Evolutionary conservation across 139 green algal species (phyloP), one percentile per base, ranked within the genome.

Genomic region (Pleodorina starrii): DNA sequence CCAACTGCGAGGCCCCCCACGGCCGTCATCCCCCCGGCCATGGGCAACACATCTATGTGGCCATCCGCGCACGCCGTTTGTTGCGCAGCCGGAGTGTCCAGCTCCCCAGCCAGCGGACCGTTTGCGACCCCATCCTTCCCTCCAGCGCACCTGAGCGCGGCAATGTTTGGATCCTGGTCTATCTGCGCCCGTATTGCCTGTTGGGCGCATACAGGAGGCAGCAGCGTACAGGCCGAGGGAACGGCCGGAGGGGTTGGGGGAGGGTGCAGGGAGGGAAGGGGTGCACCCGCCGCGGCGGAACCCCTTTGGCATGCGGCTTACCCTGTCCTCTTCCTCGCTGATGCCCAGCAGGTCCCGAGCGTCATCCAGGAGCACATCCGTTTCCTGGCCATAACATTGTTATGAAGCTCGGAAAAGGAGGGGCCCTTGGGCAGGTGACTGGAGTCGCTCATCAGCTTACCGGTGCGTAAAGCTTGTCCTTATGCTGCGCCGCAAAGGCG

Each of bases 381-480:
- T 79, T 7, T 88, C 82, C 82, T 88, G 32, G 0, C 7, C 42
- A 81, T 10, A 0, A 60, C 42, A 10, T 44, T 76, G 11, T 66
- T 66, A 73, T 42, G n/a, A n/a, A 72, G 63, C 63, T 35, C n/a
- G 63, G 29, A 73, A n/a, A n/a, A n/a, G n/a, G n/a, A n/a, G 63
- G 29, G 21, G 2, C 35, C 19, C 63, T 73, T 40, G 17, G n/a
- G 29, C 19, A 36, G 63, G 2, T 36, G 63, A 23, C 29, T 27
- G 9, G 44, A 36, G 72, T 36, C 72, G 10, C 51, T 73, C 66
- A 54, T 73, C 78, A 38, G 57, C 82, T 79, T 71, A 88, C 82
- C 82, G 82, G 63, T 43, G 66, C 66, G 40, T 79, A 88, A 21
- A 88, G 82, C 66, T 79, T 88, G 46, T 88, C 82, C 21, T 88